Evolutionary conservation across 2,329 filamentous ascomycete species (phyloP), one percentile per base, ranked within the genome.

Genomic region (Intubia oerlemansii): DNA sequence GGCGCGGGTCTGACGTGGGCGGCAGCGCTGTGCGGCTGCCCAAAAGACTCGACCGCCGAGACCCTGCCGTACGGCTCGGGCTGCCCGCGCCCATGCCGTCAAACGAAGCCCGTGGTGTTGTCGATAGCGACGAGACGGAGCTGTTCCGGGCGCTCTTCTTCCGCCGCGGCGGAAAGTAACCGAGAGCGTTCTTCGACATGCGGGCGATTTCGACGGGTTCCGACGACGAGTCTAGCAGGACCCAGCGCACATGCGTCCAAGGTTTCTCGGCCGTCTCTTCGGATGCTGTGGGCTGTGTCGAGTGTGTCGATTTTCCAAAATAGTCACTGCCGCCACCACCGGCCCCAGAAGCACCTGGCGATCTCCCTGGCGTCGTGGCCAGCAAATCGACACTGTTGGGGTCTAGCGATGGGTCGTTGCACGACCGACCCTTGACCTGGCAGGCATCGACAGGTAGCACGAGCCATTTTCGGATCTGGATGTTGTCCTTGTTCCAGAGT

Each of bases 231-330:
- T 85, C 78, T 16, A 93, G 62, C 17, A 75, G 57, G 2, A 92
- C 79, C 81, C 82, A 93, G 25, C 79, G 73, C 33, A 92, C 80
- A 49, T 93, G 82, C 34, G 66, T 74, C 79, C 81, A 92, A 5
- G 69, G 66, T 26, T 53, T 60, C 28, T 78, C 74, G 17, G 61
- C 53, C n/a, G 72, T 7, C 2, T 27, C 31, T 2, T 29, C 34
- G 4, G 32, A 28, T 12, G 26, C 46, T 45, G 1, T 42, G 35
- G 28, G 42, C 37, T 34, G 24, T 14, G 7, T 10, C 29, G 33
- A 26, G 21, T 12, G 16, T 28, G 23, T n/a, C n/a, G 31, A 17
- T 11, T 20, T 17, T 21, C 26, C 28, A 13, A 33, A 28, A 11
- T 30, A 32, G 24, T 30, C 22, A 17, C 32, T 18, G 32, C 16